phyloP scores from a whole-genome alignment of 208 protist genomes.

The Crithidia bombi region DNA sequence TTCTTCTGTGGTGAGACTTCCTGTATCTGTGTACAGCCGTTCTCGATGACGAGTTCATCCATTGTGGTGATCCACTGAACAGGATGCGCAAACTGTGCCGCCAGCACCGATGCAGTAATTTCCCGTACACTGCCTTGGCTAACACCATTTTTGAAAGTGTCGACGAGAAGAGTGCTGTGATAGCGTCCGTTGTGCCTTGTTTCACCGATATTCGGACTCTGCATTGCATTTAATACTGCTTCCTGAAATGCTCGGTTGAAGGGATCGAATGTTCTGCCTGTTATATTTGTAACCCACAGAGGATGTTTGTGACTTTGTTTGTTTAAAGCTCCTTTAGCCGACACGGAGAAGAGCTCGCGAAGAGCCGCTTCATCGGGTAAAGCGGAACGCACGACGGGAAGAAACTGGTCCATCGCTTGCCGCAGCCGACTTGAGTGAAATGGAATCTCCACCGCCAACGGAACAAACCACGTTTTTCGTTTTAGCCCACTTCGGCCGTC shows the following conservation, averaged over 20 bases:
- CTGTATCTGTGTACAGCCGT: conserved; percentile 43
- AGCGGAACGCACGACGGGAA: conserved; percentile 67
- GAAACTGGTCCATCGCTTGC: conserved; percentile 66
- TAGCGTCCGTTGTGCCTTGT: conserved; percentile 75
- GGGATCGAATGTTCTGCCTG: conserved; percentile 67
- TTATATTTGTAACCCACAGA: conserved; percentile 87
- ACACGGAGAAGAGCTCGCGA: conserved; percentile 57
- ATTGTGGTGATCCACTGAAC: conserved; percentile 88
- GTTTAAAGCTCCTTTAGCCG: not conserved
- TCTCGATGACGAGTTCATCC: conserved; percentile 61
- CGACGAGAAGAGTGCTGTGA: conserved; percentile 42
- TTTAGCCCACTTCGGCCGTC: conserved; percentile 88
- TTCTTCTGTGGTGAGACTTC: conserved; percentile 73
- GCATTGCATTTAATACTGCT: conserved; percentile 46
- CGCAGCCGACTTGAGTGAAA: conserved; percentile 85
- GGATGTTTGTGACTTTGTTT: conserved; percentile 17
- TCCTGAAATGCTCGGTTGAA: conserved; percentile 61
- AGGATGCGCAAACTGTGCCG: conserved; percentile 76
- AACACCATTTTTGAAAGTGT: conserved; percentile 52
- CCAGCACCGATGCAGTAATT: conserved; percentile 74
- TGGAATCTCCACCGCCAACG: conserved; percentile 75
- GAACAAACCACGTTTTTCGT: conserved; percentile 90
- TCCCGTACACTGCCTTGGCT: conserved; percentile 55
- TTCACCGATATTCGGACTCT: conserved; percentile 82
- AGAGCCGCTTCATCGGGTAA: conserved; percentile 69